phyloP scores from a whole-genome alignment of 345 rosid genomes.

The Boechera divaricarpa region DNA sequence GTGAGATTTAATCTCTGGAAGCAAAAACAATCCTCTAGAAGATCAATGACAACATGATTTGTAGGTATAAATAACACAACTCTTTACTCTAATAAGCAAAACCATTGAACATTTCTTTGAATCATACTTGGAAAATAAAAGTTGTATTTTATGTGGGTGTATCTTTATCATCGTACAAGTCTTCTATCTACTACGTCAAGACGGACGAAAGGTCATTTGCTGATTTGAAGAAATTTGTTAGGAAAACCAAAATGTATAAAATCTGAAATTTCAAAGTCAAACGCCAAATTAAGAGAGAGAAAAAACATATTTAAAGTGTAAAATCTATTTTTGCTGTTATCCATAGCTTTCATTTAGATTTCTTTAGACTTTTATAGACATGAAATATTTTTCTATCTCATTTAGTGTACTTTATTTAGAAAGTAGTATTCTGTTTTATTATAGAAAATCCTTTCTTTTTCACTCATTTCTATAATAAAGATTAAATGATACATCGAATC shows the following conservation, averaged over 20 bases:
- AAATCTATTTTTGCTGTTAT: constrained; percentile 14
- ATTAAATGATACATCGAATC: not conserved
- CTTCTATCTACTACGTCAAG: constrained; percentile 2
- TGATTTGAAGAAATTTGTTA: not conserved
- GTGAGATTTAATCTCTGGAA: constrained; percentile 54
- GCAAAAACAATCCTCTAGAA: constrained; percentile 54
- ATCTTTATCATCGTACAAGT: constrained; percentile 14
- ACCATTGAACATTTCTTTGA: not conserved
- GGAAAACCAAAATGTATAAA: constrained; percentile 3
- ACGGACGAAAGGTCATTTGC: constrained; percentile 5
- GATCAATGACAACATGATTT: constrained; percentile 33
- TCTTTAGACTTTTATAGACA: not conserved
- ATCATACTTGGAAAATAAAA: not conserved
- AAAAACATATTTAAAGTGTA: not conserved
- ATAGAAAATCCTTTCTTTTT: not conserved
- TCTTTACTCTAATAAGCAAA: too few relatives aligned
- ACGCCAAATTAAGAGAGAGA: not conserved
- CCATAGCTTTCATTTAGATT: constrained; percentile 29
- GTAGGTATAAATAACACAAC: not conserved
- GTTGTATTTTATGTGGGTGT: not conserved
- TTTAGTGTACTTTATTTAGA: constrained; percentile 29
- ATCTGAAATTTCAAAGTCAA: constrained; percentile 17
- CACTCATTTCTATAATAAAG: not conserved
- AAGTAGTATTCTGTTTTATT: constrained; percentile 30
- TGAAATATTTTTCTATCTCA: not conserved